Evolutionary conservation across 1,139 yeast genomes (phyloP), one percentile per base, ranked within the genome.

Genomic region (Nakaseomyces nivariensis): DNA sequence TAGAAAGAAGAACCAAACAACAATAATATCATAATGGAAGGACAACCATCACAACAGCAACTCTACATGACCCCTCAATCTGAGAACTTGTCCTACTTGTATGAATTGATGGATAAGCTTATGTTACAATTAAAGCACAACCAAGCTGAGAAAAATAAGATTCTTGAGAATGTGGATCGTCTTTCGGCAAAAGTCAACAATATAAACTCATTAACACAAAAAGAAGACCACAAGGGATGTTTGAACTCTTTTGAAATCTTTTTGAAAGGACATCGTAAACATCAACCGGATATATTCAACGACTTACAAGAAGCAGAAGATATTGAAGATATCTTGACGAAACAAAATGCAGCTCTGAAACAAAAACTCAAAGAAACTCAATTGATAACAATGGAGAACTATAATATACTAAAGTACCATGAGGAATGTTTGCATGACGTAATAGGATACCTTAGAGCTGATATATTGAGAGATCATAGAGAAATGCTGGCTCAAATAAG

Each of bases 51-150:
- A 9, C 56, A 52, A 43, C 61, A 58, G 43, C 59, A 57, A 48
- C 46, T 56, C 9, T 59, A 56, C 37, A 55, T 58, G 61, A 58
- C 55, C 37, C 64, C 64, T 1, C 65, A 62, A 45, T 55, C 63
- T 5, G 66, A 62, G 43, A 62, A 61, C 45, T 49, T 62, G 37
- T 48, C 52, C 5, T 55, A 61, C 32, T 47, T 62, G 56, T 61
- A 62, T 47, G 37, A 51, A 13, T 52, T 62, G 38, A 57, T 58
- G 8, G 52, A 56, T 7, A 53, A 48, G 36, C 54, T 61, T 3
- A 45, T 57, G 26, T 40, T 26, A 3, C 62, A 58, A 41, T 34
- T 61, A 48, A 40, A 49, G 27, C 50, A 52, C 34, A 62, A 60
- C 47, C 56, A 60, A 44, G 29, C 37, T 5, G 54, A 58, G 43